A percentile compares a stretch with the other conserved stretches of the same genome.
Evolutionary conservation across 23 red algal species (phyloP).

Genomic region (Gracilaria vermiculophylla): DNA sequence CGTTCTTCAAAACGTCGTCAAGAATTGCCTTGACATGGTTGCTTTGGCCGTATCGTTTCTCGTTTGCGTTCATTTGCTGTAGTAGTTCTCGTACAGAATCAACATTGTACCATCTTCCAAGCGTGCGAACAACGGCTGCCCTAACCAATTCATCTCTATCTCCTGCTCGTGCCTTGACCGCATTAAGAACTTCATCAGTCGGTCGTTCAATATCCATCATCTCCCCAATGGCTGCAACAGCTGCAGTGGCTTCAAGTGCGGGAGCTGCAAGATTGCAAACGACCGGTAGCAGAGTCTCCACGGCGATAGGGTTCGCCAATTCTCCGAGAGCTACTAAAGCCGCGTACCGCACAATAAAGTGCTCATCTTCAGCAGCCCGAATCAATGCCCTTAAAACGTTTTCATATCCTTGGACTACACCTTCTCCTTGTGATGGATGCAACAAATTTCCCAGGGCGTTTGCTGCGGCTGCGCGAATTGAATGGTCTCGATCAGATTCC

Average conservation of each 20-base stretch:
- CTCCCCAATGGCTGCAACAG: constrained; percentile 43
- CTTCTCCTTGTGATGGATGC: background rate
- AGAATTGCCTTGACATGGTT: constrained; percentile 22
- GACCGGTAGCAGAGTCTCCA: background rate
- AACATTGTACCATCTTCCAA: constrained; percentile 28
- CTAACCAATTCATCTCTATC: constrained; percentile 52
- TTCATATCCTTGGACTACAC: background rate
- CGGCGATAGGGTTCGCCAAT: background rate
- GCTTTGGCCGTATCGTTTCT: constrained; percentile 27
- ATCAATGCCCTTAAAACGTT: constrained; percentile 4
- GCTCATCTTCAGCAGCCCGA: constrained; percentile 31
- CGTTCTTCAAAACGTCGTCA: background rate
- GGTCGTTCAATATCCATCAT: background rate
- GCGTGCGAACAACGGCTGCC: constrained; percentile 50
- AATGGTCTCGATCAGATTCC: constrained; percentile 29
- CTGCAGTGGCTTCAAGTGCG: constrained; percentile 45
- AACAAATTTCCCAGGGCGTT: constrained; percentile 41
- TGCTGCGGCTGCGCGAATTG: constrained; percentile 53
- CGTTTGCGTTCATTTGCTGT: constrained; percentile 14
- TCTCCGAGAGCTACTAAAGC: constrained; percentile 47
- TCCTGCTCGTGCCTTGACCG: constrained; percentile 1
- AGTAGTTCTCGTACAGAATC: background rate
- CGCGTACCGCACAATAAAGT: constrained; percentile 54
- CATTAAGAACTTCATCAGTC: constrained; percentile 1
- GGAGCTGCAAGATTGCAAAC: constrained; percentile 13